Evolutionary conservation across 179 eudicot genomes (phyloP), one percentile per base, ranked within the genome.

Genomic region (Vitellaria paradoxa): DNA sequence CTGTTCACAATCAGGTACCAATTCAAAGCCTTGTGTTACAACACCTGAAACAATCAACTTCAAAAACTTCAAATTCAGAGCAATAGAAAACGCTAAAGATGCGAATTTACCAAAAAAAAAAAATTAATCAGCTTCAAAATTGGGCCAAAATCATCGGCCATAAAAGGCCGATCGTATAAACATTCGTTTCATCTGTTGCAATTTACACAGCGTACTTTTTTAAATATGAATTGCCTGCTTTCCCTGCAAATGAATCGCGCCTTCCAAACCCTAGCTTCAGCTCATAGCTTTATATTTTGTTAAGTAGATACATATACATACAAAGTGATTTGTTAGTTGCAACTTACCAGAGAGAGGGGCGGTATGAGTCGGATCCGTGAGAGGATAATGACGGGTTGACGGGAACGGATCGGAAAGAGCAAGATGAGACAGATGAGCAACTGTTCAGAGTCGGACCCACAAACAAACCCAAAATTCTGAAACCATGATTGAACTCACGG

Each of bases 31-130:
- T 61, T 37, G 17, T 11, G 17, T 37, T 30, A 75, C 7, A 75
- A 26, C 70, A 65, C 61, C 78, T 75, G 78, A 60, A 50, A 49
- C 63, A 49, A 5, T 65, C 26, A 75, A 64, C 14, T 46, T 26
- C 71, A 65, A 64, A 23, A 21, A 20, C 37, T 45, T 47, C 61
- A 75, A 49, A 26, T 17, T 30, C 61, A 50, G 60, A 74, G 69
- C 59, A 60, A 42, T 21, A 14, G n/a, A 3, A 45, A 74, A 14
- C 14, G 40, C 73, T 46, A 9, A 11, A 62, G 45, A 15, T 26
- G 47, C 42, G 60, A 20, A n/a, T 21, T 63, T 46, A 61, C 46
- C 59, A 46, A 62, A 26, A 3, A 30, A 21, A 20, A 9, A 9
- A n/a, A 37, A 2, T 30, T 30, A 30, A 30, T 30, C 37, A 30